A percentile compares a stretch with the other conserved stretches of the same genome.
Conservation (phyloP, 805 yeast species). For the Kockiozyma suomiensis region DNA sequence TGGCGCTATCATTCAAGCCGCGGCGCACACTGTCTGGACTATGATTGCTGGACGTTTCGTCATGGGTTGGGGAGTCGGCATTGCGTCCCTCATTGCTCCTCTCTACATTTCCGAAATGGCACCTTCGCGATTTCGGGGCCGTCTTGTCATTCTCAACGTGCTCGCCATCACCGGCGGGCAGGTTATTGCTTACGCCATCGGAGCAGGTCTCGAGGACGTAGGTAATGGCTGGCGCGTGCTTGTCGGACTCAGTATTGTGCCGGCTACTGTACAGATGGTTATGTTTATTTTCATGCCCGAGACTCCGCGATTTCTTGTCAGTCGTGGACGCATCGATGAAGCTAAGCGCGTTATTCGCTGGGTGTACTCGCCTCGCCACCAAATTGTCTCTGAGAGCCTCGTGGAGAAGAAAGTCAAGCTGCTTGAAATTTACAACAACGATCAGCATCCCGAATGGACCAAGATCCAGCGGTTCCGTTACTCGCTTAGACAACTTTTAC, state of each 20-base stretch:
- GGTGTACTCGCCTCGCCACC: conserved; percentile 50
- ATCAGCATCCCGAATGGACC: conserved; percentile 26
- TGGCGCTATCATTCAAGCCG: conserved; percentile 85
- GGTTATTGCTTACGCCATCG: conserved; percentile 88
- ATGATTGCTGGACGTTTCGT: conserved; percentile 91
- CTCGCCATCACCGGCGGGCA: conserved; percentile 95
- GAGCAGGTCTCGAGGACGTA: conserved; percentile 78
- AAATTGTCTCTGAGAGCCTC: conserved; percentile 61
- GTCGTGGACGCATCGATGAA: conserved; percentile 62
- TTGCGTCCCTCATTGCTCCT: conserved; percentile 93
- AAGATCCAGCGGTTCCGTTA: conserved; percentile 35
- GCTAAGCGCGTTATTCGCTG: conserved; percentile 68
- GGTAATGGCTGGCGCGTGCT: conserved; percentile 89
- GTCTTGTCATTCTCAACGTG: conserved; percentile 85
- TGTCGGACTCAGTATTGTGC: conserved; percentile 88
- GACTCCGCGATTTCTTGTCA: conserved; percentile 87
- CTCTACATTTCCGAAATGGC: conserved; percentile 89
- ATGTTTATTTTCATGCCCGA: conserved; percentile 89
- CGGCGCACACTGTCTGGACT: conserved; percentile 78
- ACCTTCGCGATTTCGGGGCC: conserved; percentile 81
- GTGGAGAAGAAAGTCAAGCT: conserved; percentile 61
- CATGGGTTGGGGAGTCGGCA: conserved; percentile 96
- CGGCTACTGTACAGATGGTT: conserved; percentile 75
- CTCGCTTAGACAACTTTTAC: conserved; percentile 42
- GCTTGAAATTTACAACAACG: conserved; percentile 53